A percentile compares a stretch with the other conserved stretches of the same genome.
phyloP scores from a whole-genome alignment of 148 eudicot species.

The Tetragonia tetragonoides region DNA sequence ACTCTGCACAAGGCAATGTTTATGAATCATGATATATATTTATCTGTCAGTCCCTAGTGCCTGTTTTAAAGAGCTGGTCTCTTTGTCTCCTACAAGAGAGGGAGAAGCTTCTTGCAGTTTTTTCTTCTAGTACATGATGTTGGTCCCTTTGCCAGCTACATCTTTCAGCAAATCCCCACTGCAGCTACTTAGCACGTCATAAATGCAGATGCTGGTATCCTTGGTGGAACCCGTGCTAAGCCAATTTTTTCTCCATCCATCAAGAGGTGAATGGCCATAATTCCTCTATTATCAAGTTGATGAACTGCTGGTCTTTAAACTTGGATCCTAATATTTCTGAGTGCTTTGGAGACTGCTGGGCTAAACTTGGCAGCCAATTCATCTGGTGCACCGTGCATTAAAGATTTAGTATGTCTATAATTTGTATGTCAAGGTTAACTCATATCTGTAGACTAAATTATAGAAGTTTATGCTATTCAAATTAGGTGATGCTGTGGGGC shows the following conservation, averaged over 20 bases:
- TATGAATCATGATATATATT: too few species aligned
- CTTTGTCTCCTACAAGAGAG: too few species aligned
- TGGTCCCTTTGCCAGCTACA: conserved; percentile 50
- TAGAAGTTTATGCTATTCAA: conserved; percentile 11
- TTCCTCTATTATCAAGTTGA: neutral
- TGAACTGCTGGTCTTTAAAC: neutral
- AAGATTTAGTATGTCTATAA: neutral
- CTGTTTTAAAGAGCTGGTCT: neutral
- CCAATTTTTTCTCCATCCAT: conserved; percentile 36
- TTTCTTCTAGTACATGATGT: neutral
- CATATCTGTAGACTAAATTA: neutral
- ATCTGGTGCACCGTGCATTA: too few species aligned
- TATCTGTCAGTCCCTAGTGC: neutral
- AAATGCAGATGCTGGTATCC: conserved; percentile 38
- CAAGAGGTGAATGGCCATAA: conserved; percentile 38
- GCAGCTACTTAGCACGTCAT: conserved; percentile 41
- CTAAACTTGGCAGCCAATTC: neutral
- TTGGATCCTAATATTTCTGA: neutral
- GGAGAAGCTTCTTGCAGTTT: neutral
- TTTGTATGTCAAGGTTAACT: neutral
- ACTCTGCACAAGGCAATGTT: too few species aligned
- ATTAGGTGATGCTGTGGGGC: conserved; percentile 37
- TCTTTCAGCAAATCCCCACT: conserved; percentile 53
- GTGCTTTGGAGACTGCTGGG: neutral
- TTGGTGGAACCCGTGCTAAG: conserved; percentile 42